phyloP scores from a whole-genome alignment of 2,329 filamentous ascomycete genomes.

The Diatrype stigma region DNA sequence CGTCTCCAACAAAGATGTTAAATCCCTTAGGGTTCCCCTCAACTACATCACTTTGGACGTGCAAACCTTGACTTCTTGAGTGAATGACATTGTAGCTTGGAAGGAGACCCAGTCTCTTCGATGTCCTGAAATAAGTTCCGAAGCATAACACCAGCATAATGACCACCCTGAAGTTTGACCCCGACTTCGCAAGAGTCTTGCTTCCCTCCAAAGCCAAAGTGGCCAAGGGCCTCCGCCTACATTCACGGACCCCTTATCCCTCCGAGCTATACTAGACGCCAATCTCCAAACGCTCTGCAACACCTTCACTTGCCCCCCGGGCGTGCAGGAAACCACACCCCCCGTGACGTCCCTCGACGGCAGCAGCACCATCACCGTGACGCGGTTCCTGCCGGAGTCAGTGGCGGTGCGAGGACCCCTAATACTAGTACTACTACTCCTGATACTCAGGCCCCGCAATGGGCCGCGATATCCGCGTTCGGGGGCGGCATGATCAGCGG shows the following conservation, averaged over 20 bases:
- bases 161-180: neutral
- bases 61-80: too few species aligned
- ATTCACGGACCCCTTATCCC: neutral
- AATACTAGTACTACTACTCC: too few species aligned
- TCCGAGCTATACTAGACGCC: too few species aligned
- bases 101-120: too few species aligned
- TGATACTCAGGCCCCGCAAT: slow-evolving; percentile 10
- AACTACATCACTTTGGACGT: too few species aligned
- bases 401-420: too few species aligned
- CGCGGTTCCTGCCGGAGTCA: slow-evolving; percentile 14
- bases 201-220: neutral
- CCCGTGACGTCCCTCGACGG: slow-evolving; percentile 17
- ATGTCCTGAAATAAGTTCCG: too few species aligned
- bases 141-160: too few species aligned
- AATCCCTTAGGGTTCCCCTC: too few species aligned
- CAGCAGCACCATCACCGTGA: slow-evolving; percentile 13
- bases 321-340: slow-evolving; percentile 14
- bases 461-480: slow-evolving; percentile 18
- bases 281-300: neutral
- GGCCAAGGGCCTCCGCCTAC: neutral
- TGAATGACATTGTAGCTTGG: too few species aligned
- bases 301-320: slow-evolving; percentile 2
- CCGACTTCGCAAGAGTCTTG: neutral
- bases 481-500: slow-evolving; percentile 21
- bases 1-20: too few species aligned